Base-by-base conservation (phyloP, 2,329 filamentous ascomycete genomes). In the Penicillium sclerotigenum region DNA sequence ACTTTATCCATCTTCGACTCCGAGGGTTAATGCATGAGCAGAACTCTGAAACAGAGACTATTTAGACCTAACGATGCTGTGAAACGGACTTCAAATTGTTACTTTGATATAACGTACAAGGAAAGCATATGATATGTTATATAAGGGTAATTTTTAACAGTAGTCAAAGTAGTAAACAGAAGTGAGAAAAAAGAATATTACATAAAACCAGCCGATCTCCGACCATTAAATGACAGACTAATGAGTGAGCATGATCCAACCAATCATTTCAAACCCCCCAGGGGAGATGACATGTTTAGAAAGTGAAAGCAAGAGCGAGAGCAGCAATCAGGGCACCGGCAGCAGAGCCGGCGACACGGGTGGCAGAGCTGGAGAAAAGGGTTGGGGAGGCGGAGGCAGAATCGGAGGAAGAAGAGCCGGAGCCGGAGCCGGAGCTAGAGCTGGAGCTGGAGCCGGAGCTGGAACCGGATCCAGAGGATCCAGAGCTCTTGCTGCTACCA, bases 301-400 rank as follows among this genome's bases (percentile, higher is more conserved):
- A 56, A 51, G 61, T 62, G 52, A 66, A 59, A 36, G 63, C 64
- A 26, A 66, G 57, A 29, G 61, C 59, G 34, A 64, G 47, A 28
- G 58, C 59, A 49, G 54, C 57, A 33, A 60, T 49, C 26, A 66
- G 34, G 38, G 61, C 63, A 51, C 61, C 57, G 38, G 61, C 60
- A 42, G 58, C 59, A 11, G 62, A 64, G 54, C 58, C 57, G 16
- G 59, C 34, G 47, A 47, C 43, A 40, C 59, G 54, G 52, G 40
- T 33, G 14, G 58, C 60, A 24, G 54, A 57, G 61, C 52, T 59
- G 52, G 53, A 49, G n/a, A 54, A 24, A 37, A 54, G 22, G 36
- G 53, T 62, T 14, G 65, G 43, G 24, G 64, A 36, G 31, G 62
- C 38, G 33, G 57, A 38, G 34, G 52, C 36, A n/a, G 53, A 34